Percentiles rank a stretch among this genome's conserved stretches.
These are phyloP conservation scores for Pyricularia grisea DNA, from an alignment of 2,329 filamentous ascomycete species.

Conservation along the genomic window DNA sequence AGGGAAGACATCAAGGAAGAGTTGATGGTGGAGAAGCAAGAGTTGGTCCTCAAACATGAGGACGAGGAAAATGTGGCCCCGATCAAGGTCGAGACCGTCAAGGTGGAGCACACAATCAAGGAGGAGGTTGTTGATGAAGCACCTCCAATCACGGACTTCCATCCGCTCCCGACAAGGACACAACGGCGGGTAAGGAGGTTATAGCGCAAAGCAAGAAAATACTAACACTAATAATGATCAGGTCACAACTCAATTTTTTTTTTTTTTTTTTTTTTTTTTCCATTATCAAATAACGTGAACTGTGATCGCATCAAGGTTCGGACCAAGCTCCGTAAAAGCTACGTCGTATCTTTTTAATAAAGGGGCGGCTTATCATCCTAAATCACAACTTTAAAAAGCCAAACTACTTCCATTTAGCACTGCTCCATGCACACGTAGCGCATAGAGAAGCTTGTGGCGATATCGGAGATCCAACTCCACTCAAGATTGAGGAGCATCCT, in stretches of 20 bases:
- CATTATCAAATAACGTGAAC: not conserved
- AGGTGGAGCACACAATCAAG: conserved; percentile 12
- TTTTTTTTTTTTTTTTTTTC: too few relatives aligned
- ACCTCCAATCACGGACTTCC: conserved; percentile 2
- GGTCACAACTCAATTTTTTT: not conserved
- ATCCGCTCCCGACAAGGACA: not conserved
- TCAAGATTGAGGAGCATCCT: not conserved
- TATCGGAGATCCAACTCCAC: not conserved
- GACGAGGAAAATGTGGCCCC: conserved; percentile 9
- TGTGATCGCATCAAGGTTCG: not conserved
- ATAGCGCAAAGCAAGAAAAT: not conserved
- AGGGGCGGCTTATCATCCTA: not conserved
- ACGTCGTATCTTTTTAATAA: not conserved
- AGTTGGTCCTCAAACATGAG: conserved; percentile 15
- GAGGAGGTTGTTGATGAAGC: conserved; percentile 12
- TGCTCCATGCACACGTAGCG: not conserved
- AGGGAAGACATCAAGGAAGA: conserved; percentile 25
- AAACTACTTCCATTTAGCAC: not conserved
- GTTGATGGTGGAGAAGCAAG: conserved; percentile 16
- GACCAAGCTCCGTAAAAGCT: too few relatives aligned
- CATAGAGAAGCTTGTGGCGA: not conserved
- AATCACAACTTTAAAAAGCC: not conserved
- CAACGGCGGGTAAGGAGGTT: not conserved
- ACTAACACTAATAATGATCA: too few relatives aligned
- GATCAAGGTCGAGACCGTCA: conserved; percentile 5